phyloP scores from a whole-genome alignment of 345 rosid species.

The Eucalyptus sp. region DNA sequence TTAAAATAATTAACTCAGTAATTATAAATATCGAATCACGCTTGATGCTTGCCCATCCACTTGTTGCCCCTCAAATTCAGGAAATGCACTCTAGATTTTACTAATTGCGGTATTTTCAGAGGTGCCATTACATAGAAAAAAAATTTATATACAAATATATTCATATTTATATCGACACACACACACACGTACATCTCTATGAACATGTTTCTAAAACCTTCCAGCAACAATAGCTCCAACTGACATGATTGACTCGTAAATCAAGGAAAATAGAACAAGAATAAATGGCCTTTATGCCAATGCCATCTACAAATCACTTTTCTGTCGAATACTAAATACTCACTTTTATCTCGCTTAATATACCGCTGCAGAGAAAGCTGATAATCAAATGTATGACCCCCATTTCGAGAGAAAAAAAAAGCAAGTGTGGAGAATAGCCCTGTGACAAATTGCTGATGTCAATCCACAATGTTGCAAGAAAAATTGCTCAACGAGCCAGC shows the following conservation, averaged over 20 bases:
- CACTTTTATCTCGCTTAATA: slow-evolving; percentile 50
- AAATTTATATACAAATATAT: background rate
- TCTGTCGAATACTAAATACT: background rate
- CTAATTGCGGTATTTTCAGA: background rate
- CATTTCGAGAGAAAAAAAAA: slow-evolving; percentile 81
- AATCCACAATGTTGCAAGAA: background rate
- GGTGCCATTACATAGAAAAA: background rate
- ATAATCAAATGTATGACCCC: slow-evolving; percentile 60
- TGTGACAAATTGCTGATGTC: slow-evolving; percentile 14
- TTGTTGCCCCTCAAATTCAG: background rate
- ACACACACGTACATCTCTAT: background rate
- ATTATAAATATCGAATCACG: background rate
- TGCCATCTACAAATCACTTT: background rate
- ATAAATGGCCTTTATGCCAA: background rate
- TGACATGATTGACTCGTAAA: background rate
- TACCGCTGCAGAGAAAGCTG: slow-evolving; percentile 68
- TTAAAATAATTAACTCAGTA: background rate
- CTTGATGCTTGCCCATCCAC: background rate
- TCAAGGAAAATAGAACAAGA: background rate
- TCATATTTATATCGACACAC: background rate
- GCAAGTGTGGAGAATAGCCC: slow-evolving; percentile 82
- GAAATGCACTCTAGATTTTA: background rate
- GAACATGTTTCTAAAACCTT: background rate
- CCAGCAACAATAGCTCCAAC: background rate
- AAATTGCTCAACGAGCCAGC: background rate